Base-by-base conservation (phyloP, 2,329 filamentous ascomycete species). In the Clathrospora elynae region DNA sequence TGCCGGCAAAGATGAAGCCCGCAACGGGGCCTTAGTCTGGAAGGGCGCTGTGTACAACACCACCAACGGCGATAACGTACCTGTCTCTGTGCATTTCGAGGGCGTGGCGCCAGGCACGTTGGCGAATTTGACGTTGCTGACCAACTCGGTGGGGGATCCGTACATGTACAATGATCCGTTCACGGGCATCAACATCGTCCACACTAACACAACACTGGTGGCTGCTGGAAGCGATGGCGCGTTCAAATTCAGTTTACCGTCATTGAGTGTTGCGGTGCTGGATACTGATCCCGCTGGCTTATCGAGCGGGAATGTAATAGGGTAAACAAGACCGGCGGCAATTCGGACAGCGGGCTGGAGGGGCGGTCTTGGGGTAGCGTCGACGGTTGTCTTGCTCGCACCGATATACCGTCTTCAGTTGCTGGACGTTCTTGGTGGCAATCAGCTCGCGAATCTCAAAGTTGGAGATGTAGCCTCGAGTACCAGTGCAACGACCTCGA, bases 181-280 rank as follows among this genome's bases (percentile, higher is more conserved):
- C 9, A 73, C 80, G 13, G 79, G 83, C 1, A 64, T 75, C 36
- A 52, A 78, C 75, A 60, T 67, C 31, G 64, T 68, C 5, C 53
- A 57, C 12, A 58, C 49, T 1, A 57, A 41, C 5, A 57, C 30
- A 2, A 59, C 22, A 4, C 42, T 51, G 10, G 2, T 68, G 19
- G 52, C 38, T 11, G 64, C 64, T 2, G 73, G 71, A 11, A 55
- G 61, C 3, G 67, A 73, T 17, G 81, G 81, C 2, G 62, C 55
- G 2, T 82, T 83, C 52, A 64, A 64, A 29, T 83, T 83, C 53
- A 70, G 60, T 17, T 46, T 84, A 56, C 80, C 80, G 0, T 69
- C 79, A 51, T 64, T 82, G 43, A 82, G 78, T 51, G 75, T 84
- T 34, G 79, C 79, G 10, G 75, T 84, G 2, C 57, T 84, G 37